These are phyloP conservation scores for Hyparrhenia diplandra DNA, from an alignment of 176 grass and related monocot species.

Conservation along the genomic window DNA sequence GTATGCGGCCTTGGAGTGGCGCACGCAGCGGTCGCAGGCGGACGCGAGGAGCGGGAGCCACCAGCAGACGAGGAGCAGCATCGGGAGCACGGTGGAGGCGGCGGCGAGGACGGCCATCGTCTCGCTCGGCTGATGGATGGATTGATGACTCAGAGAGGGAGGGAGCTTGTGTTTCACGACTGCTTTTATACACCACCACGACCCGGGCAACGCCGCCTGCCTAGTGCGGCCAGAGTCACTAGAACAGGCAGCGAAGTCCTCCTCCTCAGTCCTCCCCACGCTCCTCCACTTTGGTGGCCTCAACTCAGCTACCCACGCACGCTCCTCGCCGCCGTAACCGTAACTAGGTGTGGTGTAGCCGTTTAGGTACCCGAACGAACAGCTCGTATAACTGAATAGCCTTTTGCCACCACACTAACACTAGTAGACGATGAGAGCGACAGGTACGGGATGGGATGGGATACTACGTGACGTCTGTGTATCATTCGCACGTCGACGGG, in stretches of 20 bases:
- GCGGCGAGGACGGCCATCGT: constrained; percentile 34
- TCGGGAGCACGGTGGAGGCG: not conserved
- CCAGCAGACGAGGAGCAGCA: constrained; percentile 6
- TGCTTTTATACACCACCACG: constrained; percentile 36
- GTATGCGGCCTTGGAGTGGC: constrained; percentile 43
- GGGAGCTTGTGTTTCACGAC: constrained; percentile 30
- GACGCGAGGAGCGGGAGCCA: constrained; percentile 27
- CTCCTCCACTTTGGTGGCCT: not conserved
- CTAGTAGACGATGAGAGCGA: not conserved
- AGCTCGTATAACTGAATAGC: not conserved
- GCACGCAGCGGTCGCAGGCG: constrained; percentile 75
- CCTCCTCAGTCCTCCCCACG: not conserved
- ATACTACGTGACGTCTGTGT: not conserved
- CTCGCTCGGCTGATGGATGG: not conserved
- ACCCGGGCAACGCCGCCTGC: not conserved
- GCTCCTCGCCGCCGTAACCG: constrained; percentile 3
- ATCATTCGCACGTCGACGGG: not conserved
- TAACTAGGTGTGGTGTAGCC: not conserved
- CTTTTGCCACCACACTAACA: not conserved
- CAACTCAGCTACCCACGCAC: not conserved
- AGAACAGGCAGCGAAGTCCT: no score
- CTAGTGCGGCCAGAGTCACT: not conserved
- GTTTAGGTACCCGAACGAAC: not conserved
- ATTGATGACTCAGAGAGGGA: not conserved
- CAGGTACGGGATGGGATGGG: not conserved